Percentiles rank a stretch among this genome's conserved stretches.
phyloP scores from a whole-genome alignment of 2,329 filamentous ascomycete species.

The Xylariales sp. region DNA sequence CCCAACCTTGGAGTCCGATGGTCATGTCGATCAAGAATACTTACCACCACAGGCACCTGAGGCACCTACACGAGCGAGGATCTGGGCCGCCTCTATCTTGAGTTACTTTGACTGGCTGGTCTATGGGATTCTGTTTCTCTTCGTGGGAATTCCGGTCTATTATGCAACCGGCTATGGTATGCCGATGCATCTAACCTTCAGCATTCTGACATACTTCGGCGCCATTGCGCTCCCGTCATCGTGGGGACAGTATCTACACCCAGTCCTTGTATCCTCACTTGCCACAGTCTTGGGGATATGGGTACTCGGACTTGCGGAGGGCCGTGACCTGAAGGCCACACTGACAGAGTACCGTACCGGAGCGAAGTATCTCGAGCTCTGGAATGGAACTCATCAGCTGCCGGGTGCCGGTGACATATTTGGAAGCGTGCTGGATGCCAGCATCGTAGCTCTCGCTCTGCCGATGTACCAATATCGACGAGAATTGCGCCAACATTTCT shows the following conservation, averaged over 20 bases:
- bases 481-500: conserved; percentile 49
- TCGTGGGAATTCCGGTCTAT: conserved; percentile 51
- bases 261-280: conserved; percentile 51
- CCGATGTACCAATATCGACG: conserved; percentile 58
- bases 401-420: conserved; percentile 56
- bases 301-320: conserved; percentile 42
- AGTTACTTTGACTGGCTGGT: conserved; percentile 40
- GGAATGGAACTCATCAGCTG: conserved; percentile 30
- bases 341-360: conserved; percentile 47
- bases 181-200: conserved; percentile 42
- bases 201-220: conserved; percentile 46
- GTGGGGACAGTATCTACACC: conserved; percentile 51
- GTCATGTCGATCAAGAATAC: conserved; percentile 3
- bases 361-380: conserved; percentile 48
- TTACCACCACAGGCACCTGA: conserved; percentile 32
- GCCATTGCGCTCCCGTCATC: conserved; percentile 42
- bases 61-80: conserved; percentile 40
- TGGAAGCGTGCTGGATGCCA: conserved; percentile 49
- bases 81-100: conserved; percentile 45
- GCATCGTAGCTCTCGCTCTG: conserved; percentile 54
- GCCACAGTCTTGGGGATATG: conserved; percentile 49
- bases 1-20: conserved; percentile 1
- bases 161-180: conserved; percentile 48
- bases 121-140: conserved; percentile 41
- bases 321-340: conserved; percentile 34